These are phyloP conservation scores for Entomortierella lignicola DNA, from an alignment of 192 early-diverging fungal species.

Conservation along the genomic window DNA sequence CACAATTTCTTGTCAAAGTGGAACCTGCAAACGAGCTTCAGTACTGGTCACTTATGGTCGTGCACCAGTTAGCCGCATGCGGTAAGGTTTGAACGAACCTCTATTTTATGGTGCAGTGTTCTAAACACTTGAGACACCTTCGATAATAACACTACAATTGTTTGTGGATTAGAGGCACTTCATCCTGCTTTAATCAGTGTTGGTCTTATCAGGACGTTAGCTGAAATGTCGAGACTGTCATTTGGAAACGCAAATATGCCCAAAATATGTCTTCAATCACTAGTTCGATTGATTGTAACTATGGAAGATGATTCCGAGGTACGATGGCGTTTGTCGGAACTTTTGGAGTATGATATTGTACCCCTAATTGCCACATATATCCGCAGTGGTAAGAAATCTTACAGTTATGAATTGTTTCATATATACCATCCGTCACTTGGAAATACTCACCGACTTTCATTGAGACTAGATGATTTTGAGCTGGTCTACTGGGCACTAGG, in stretches of 20 bases:
- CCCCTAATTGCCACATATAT: slow-evolving; percentile 74
- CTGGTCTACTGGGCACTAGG: slow-evolving; percentile 83
- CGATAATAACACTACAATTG: neutral
- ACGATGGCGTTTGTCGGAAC: slow-evolving; percentile 59
- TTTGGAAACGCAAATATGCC: slow-evolving; percentile 90
- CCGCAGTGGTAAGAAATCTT: slow-evolving; percentile 59
- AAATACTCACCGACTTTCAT: neutral
- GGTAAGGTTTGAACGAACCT: slow-evolving; percentile 55
- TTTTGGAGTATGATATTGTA: slow-evolving; percentile 75
- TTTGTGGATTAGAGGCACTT: slow-evolving; percentile 17
- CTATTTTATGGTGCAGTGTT: no score
- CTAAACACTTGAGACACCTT: neutral
- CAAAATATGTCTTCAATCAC: slow-evolving; percentile 80
- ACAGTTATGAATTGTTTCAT: no score
- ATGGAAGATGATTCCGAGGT: slow-evolving; percentile 62
- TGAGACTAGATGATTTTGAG: slow-evolving; percentile 73
- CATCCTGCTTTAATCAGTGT: slow-evolving; percentile 18
- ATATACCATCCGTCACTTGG: neutral
- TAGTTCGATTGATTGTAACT: slow-evolving; percentile 75
- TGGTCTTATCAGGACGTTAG: slow-evolving; percentile 70
- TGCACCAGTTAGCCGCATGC: slow-evolving; percentile 76
- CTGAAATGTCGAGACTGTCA: slow-evolving; percentile 74
- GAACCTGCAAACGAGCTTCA: slow-evolving; percentile 79
- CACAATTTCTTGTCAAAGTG: slow-evolving; percentile 63
- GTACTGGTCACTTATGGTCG: slow-evolving; percentile 82